Evolutionary conservation across 306 rosid genomes (phyloP).

Genomic region (Vigna radiata): DNA sequence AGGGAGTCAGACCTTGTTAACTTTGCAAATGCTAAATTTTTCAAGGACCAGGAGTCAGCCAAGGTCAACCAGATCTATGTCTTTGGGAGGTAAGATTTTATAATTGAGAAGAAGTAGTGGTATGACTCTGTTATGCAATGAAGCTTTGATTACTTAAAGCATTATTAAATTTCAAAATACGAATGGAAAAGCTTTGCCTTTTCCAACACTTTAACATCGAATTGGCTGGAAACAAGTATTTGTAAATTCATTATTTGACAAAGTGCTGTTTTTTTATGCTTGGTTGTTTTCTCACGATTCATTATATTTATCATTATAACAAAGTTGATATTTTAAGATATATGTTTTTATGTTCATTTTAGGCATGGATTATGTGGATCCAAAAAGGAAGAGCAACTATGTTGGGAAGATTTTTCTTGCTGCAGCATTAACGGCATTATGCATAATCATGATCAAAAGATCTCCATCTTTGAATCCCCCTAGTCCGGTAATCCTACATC

Average conservation of each 20-base stretch:
- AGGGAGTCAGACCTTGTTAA: conserved; percentile 40
- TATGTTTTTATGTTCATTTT: conserved; percentile 25
- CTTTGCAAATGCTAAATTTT: conserved; percentile 69
- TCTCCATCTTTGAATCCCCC: conserved; percentile 79
- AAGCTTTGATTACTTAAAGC: conserved; percentile 18
- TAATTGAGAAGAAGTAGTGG: neutral
- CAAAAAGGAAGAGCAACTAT: conserved; percentile 74
- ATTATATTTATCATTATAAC: neutral
- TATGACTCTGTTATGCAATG: conserved; percentile 3
- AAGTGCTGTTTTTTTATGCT: conserved; percentile 12
- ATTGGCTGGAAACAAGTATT: conserved; percentile 30
- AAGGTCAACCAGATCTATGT: conserved; percentile 72
- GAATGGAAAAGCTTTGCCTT: conserved; percentile 17
- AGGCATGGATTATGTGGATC: conserved; percentile 91
- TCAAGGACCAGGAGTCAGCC: conserved; percentile 73
- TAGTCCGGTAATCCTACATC: conserved; percentile 63
- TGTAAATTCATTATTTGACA: conserved; percentile 6
- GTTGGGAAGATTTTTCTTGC: conserved; percentile 81
- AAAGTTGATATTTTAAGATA: conserved; percentile 22
- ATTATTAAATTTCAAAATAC: conserved; percentile 1
- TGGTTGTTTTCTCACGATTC: conserved; percentile 23
- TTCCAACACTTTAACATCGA: conserved; percentile 27
- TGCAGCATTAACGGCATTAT: conserved; percentile 75
- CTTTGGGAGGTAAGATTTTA: conserved; percentile 83
- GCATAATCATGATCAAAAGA: conserved; percentile 81